Evolutionary conservation across 2,329 filamentous ascomycete species (phyloP), one percentile per base, ranked within the genome.

Genomic region (Bisporella sp.): DNA sequence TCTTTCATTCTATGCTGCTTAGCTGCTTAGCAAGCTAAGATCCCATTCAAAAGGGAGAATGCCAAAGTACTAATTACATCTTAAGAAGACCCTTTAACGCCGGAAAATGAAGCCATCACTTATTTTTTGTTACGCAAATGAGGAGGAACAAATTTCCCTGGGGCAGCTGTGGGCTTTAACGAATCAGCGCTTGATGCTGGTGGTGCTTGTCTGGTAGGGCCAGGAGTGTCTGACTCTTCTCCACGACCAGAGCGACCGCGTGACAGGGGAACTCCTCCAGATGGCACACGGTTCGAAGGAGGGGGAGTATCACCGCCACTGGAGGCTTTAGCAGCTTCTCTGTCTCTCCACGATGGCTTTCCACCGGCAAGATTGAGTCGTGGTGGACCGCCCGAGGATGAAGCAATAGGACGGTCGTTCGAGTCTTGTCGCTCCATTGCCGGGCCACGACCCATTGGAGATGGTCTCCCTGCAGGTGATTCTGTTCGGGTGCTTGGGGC

Each of bases 71-170:
- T 21, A 21, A 21, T 21, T 21, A 21, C 21, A 21, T 21, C 21
- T 21, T 21, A 21, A 21, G 21, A 21, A 21, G 21, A 21, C 21
- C 21, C 21, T 21, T 21, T 21, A 21, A 21, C 21, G 21, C 21
- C 21, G 21, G 21, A 21, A 21, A 21, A 21, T 21, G 21, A 21
- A 21, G 21, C 21, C 21, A 21, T 21, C 8, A 32, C 13, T 7
- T n/a, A 8, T n/a, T 37, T 29, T 6, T 41, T 29, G 13, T 73
- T 68, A 48, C 69, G 67, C 48, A 71, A 59, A 61, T 70, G 71
- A 48, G 64, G 66, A 48, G 81, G 81, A 61, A 84, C 77, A 68
- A 75, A 85, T 66, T 81, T 84, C 59, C 79, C 79, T 43, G 76
- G 61, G 31, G 68, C 71, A 41, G 79, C 76, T 41, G 75, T 73